These are phyloP conservation scores for Ophiostoma himal-ulmi DNA, from an alignment of 2,329 filamentous ascomycete species.

Conservation along the genomic window DNA sequence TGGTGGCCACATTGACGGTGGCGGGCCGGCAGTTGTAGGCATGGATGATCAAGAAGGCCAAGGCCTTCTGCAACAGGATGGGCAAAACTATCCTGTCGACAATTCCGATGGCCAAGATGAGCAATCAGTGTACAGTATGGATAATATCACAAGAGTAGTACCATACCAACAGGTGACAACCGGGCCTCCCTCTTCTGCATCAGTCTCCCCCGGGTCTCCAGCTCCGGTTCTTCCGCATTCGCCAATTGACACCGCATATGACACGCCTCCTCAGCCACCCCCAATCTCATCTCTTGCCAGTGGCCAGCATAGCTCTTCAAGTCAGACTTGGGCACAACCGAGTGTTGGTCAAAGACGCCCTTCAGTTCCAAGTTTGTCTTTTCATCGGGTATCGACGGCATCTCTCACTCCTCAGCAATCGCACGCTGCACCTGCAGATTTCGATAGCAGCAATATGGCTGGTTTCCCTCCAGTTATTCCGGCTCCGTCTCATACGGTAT, in stretches of 20 bases:
- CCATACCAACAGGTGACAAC: background rate
- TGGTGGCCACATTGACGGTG: conserved; percentile 17
- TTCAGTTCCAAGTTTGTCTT: background rate
- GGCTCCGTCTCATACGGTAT: background rate
- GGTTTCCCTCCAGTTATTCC: background rate
- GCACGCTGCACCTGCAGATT: background rate
- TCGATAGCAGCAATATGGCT: background rate
- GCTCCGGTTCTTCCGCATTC: background rate
- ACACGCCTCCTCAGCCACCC: background rate
- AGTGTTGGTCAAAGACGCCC: background rate
- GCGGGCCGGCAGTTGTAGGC: background rate
- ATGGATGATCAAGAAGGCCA: background rate
- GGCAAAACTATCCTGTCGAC: background rate
- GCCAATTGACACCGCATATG: background rate
- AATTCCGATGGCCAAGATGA: background rate
- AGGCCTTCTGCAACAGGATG: background rate
- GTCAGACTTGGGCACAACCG: background rate
- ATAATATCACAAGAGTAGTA: background rate
- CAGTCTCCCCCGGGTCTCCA: background rate
- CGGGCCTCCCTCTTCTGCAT: background rate
- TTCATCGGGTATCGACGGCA: background rate
- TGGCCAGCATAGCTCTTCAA: background rate
- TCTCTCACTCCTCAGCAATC: background rate
- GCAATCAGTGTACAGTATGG: background rate
- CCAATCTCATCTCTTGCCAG: background rate